These are phyloP conservation scores for Aspergillus terreus DNA, from an alignment of 2,329 filamentous ascomycete genomes.

Conservation along the genomic window DNA sequence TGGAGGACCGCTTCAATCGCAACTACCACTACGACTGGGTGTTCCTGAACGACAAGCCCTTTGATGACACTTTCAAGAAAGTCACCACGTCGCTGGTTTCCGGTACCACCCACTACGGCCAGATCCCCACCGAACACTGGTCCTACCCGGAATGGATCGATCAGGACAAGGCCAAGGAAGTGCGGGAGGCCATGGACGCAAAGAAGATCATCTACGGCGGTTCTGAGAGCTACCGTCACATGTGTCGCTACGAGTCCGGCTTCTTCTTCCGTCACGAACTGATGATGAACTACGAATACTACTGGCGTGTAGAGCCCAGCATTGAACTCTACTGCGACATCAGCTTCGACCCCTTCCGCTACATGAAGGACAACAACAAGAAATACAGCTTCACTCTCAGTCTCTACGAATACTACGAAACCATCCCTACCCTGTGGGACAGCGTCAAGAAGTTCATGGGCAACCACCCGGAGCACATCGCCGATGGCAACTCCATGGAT, in stretches of 20 bases:
- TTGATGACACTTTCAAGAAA: conserved; percentile 90
- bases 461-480: conserved; percentile 83
- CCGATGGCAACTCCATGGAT: conserved; percentile 76
- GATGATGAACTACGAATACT: conserved; percentile 97
- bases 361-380: conserved; percentile 93
- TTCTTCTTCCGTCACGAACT: conserved; percentile 97
- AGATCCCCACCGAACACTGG: conserved; percentile 91
- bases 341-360: conserved; percentile 92
- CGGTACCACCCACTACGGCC: conserved; percentile 84
- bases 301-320: conserved; percentile 98
- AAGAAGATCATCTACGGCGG: conserved; percentile 98
- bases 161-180: conserved; percentile 84
- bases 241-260: conserved; percentile 98
- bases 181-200: conserved; percentile 89
- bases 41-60: conserved; percentile 94
- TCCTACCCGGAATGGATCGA: conserved; percentile 96
- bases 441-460: conserved; percentile 92
- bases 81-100: conserved; percentile 87
- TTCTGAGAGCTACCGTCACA: conserved; percentile 94
- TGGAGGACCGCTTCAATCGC: conserved; percentile 97
- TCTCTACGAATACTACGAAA: conserved; percentile 94
- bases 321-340: conserved; percentile 96
- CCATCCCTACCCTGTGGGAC: conserved; percentile 93
- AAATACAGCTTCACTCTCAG: conserved; percentile 98
- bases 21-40: conserved; percentile 99